Base-by-base conservation (phyloP, 2,329 filamentous ascomycete genomes). In the Arthrinium puccinioides region DNA sequence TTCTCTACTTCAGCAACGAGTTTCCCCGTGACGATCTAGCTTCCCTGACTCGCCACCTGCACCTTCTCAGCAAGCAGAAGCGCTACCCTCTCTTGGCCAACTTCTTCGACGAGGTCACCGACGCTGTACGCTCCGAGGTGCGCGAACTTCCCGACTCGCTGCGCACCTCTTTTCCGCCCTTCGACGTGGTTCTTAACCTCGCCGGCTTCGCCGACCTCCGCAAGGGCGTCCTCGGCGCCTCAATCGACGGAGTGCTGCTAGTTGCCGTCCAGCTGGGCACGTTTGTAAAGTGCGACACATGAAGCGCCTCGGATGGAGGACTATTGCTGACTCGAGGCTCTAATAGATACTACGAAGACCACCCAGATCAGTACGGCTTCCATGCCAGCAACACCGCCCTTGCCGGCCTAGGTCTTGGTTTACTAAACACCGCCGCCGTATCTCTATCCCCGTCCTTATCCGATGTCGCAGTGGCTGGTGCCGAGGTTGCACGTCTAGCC, bases 1-100 rank as follows among this genome's bases (percentile, higher is more conserved):
- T 69, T 24, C 35, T 57, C n/a, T 69, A 61, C 47, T 71, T 71
- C 49, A 58, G 61, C 44, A 67, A 70, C 39, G 66, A 71, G 42
- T 67, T 72, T 36, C 67, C 68, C 0, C 55, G 51, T 13, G 66
- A 69, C 23, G 61, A 70, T 41, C 44, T 69, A 8, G 41, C 54
- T 18, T 46, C 57, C 19, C 43, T 71, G 1, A 53, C 64, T 31
- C 64, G 67, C 8, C 46, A 53, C 4, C 48, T 72, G 9, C 56
- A 61, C 20, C 42, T 41, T 11, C 58, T 59, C 37, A 64, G 60
- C 53, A 70, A 69, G 42, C 56, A 60, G 42, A 55, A 44, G 21
- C 38, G 45, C 4, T 55, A 62, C 44, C 49, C 45, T 1, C 20
- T 57, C 5, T 49, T 72, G 9, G 62, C 64, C 2, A 24, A 36